Evolutionary conservation across 768 basidiomycete genomes (phyloP).

Genomic region (Mrakia gelida): DNA sequence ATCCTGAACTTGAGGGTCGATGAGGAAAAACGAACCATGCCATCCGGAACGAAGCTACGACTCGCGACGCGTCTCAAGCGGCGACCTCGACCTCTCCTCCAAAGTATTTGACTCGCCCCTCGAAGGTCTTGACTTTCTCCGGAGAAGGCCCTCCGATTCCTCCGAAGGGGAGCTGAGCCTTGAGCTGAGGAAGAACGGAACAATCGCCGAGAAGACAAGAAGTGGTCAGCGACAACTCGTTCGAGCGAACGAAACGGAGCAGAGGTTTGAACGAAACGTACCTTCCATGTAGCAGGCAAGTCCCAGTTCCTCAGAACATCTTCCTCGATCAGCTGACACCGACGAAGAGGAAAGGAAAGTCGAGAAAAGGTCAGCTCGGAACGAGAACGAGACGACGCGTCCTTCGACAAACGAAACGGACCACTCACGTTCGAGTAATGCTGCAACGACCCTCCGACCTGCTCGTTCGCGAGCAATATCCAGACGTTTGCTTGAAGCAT

Average conservation of each 20-base stretch:
- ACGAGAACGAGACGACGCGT: no score
- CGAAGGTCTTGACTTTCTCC: slow-evolving; percentile 40
- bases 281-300: slow-evolving; percentile 33
- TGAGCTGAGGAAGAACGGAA: not conserved
- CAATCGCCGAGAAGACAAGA: not conserved
- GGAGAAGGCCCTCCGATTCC: slow-evolving; percentile 38
- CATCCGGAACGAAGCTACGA: no score
- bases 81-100: not conserved
- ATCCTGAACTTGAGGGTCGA: no score
- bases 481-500: slow-evolving; percentile 44
- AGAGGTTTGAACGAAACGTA: slow-evolving; percentile 17
- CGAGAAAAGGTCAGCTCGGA: no score
- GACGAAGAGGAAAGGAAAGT: no score
- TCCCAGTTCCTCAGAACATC: slow-evolving; percentile 32
- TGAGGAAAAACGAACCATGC: no score
- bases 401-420: no score
- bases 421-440: slow-evolving; percentile 33
- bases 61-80: no score
- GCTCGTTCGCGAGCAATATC: slow-evolving; percentile 43
- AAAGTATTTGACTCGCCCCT: slow-evolving; percentile 31
- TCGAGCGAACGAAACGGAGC: no score
- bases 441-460: slow-evolving; percentile 42
- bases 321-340: slow-evolving; percentile 30
- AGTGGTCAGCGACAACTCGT: not conserved
- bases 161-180: slow-evolving; percentile 43